A percentile compares a stretch with the other conserved stretches of the same genome.
Conservation (phyloP, 1,139 yeast genomes). For the Yamadazyma jaroonii region DNA sequence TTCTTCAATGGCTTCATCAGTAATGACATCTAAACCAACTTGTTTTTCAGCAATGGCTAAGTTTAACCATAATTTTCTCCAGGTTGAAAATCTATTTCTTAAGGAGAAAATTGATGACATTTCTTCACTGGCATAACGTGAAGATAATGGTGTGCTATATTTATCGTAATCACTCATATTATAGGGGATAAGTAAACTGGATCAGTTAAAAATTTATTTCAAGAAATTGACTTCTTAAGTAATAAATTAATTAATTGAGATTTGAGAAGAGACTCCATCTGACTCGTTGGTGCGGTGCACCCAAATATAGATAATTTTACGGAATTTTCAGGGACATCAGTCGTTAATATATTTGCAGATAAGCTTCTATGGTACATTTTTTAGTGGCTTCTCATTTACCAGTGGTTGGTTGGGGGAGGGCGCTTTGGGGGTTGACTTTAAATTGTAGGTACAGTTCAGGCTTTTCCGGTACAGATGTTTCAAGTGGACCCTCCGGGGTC, state of each 20-base stretch:
- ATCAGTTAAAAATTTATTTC: no score
- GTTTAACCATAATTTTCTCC: slow-evolving; percentile 97
- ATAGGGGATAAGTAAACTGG: background rate
- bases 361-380: no score
- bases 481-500: no score
- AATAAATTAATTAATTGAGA: slow-evolving; percentile 2
- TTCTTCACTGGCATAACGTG: slow-evolving; percentile 96
- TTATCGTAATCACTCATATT: slow-evolving; percentile 52
- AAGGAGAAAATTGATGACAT: slow-evolving; percentile 91
- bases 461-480: no score
- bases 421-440: no score
- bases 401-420: no score
- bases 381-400: no score
- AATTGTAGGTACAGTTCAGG: no score
- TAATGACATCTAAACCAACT: slow-evolving; percentile 77
- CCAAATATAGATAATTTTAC: background rate
- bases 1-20: slow-evolving; percentile 88
- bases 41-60: slow-evolving; percentile 95
- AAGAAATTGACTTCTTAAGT: no score
- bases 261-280: slow-evolving; percentile 5
- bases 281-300: slow-evolving; percentile 6
- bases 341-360: no score
- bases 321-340: no score
- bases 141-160: slow-evolving; percentile 89
- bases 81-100: slow-evolving; percentile 92